These are phyloP conservation scores for Xylariaceae sp. DNA, from an alignment of 2,329 filamentous ascomycete species.

Conservation along the genomic window DNA sequence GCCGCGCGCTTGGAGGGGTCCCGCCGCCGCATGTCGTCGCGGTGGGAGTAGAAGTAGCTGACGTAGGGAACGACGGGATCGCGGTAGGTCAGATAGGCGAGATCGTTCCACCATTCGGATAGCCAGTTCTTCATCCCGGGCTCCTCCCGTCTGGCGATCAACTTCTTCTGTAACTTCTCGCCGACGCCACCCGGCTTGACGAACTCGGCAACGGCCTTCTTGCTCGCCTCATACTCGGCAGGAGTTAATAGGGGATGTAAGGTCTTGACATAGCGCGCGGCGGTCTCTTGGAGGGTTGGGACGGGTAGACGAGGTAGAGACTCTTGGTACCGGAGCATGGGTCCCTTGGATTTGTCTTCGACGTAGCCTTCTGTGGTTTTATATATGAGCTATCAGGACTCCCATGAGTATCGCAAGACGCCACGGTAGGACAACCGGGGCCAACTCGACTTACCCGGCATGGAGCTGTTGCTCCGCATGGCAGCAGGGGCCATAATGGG, in stretches of 20 bases:
- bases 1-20: conserved; percentile 91
- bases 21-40: conserved; percentile 81
- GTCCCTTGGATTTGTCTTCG: conserved; percentile 72
- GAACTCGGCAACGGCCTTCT: conserved; percentile 83
- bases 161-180: conserved; percentile 78
- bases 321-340: conserved; percentile 80
- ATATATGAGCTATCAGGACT: conserved; percentile 2
- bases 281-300: conserved; percentile 76
- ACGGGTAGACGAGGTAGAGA: conserved; percentile 77
- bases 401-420: not conserved
- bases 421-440: conserved; percentile 4
- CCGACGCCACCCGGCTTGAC: conserved; percentile 80
- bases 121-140: conserved; percentile 89
- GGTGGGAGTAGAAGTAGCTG: conserved; percentile 98
- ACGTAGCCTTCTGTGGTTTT: conserved; percentile 66
- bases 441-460: conserved; percentile 42
- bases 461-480: conserved; percentile 53
- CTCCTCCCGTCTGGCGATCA: conserved; percentile 72
- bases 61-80: conserved; percentile 97
- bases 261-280: conserved; percentile 73
- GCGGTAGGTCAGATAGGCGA: conserved; percentile 86
- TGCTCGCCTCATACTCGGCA: conserved; percentile 64
- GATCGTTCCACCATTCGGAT: conserved; percentile 96
- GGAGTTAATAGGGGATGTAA: conserved; percentile 68
- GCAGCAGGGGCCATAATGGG: conserved; percentile 48